Evolutionary conservation across 2,329 filamentous ascomycete genomes (phyloP).

Genomic region (Penicillium decumbens): DNA sequence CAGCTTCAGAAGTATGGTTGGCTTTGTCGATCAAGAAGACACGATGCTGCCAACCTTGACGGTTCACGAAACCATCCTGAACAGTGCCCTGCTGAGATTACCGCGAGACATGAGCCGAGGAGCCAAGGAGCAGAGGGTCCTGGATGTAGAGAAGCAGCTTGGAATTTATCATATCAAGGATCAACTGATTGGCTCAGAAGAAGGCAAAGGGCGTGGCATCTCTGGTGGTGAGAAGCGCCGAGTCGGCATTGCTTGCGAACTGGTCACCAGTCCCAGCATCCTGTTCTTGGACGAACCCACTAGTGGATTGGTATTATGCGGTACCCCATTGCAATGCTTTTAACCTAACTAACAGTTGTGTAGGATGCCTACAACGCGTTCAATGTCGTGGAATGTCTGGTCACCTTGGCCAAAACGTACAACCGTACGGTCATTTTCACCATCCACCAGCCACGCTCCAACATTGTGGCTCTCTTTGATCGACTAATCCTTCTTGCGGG

Average conservation of each 20-base stretch:
- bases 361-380: slow-evolving; percentile 91
- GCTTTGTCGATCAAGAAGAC: slow-evolving; percentile 97
- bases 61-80: slow-evolving; percentile 95
- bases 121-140: slow-evolving; percentile 85
- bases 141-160: slow-evolving; percentile 91
- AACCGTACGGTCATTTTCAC: slow-evolving; percentile 97
- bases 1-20: slow-evolving; percentile 87
- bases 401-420: slow-evolving; percentile 91
- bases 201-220: slow-evolving; percentile 88
- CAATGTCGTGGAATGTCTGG: slow-evolving; percentile 94
- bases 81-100: slow-evolving; percentile 85
- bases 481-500: slow-evolving; percentile 85
- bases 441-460: slow-evolving; percentile 95
- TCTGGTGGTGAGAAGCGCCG: slow-evolving; percentile 95
- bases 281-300: slow-evolving; percentile 96
- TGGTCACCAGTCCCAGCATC: slow-evolving; percentile 95
- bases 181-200: slow-evolving; percentile 92
- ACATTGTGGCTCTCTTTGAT: slow-evolving; percentile 96
- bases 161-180: slow-evolving; percentile 93
- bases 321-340: neutral
- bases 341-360: slow-evolving; percentile 6
- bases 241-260: slow-evolving; percentile 93
- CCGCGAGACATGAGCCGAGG: slow-evolving; percentile 81
- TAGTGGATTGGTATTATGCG: slow-evolving; percentile 61
- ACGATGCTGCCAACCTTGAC: slow-evolving; percentile 94